Evolutionary conservation across 2,329 filamentous ascomycete genomes (phyloP).

Genomic region (Fusarium chaquense): DNA sequence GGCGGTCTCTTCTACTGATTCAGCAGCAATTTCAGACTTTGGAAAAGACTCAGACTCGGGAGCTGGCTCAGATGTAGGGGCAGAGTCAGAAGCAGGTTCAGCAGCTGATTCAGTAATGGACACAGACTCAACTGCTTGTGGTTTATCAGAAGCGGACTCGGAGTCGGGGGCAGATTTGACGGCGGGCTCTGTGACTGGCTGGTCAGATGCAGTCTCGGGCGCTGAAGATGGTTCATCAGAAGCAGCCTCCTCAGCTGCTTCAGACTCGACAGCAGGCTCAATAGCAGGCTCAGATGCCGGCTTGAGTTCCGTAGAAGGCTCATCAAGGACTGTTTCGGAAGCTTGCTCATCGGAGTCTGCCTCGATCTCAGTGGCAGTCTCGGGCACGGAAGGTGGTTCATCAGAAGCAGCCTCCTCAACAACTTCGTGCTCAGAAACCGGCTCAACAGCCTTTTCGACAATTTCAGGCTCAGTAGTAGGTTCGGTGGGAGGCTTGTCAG

Average conservation of each 20-base stretch:
- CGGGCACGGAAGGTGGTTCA: neutral
- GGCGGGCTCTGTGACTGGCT: neutral
- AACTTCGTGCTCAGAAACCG: neutral
- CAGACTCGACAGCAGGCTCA: neutral
- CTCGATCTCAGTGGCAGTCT: neutral
- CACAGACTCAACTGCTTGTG: neutral
- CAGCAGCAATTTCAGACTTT: neutral
- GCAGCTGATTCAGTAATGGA: neutral
- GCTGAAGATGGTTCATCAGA: neutral
- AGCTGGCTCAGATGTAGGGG: neutral
- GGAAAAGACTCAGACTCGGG: neutral
- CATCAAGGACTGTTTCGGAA: neutral
- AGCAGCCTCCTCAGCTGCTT: neutral
- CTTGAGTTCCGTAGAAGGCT: neutral
- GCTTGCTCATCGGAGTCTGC: neutral
- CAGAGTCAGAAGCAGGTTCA: conserved; percentile 1
- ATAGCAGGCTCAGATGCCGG: neutral
- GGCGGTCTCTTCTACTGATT: conserved; percentile 3
- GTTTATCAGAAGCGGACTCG: neutral
- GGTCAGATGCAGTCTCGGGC: neutral
- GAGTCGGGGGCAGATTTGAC: neutral
- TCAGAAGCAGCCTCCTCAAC: neutral
- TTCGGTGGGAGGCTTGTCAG: neutral
- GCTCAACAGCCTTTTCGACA: neutral
- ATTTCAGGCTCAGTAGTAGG: neutral